Evolutionary conservation across 306 rosid species (phyloP).

Genomic region (Clitoria ternatea): DNA sequence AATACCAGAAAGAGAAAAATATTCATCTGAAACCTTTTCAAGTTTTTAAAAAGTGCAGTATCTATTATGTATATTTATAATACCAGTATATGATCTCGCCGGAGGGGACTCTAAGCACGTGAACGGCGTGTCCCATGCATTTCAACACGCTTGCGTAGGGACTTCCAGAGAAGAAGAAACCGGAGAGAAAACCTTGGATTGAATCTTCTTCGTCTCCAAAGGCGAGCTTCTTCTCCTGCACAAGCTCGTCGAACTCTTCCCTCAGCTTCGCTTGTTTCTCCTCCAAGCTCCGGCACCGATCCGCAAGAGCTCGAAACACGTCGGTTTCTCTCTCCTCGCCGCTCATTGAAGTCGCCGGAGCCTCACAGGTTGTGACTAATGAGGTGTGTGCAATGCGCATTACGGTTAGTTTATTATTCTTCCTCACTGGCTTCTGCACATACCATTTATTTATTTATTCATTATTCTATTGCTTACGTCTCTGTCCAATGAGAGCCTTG

Average conservation of each 20-base stretch:
- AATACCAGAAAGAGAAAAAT: neutral
- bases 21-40: neutral
- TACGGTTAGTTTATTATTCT: neutral
- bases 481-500: neutral
- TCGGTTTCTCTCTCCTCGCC: neutral
- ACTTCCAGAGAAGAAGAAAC: slow-evolving; percentile 34
- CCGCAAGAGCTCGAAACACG: slow-evolving; percentile 23
- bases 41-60: neutral
- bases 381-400: slow-evolving; percentile 33
- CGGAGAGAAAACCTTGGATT: slow-evolving; percentile 15
- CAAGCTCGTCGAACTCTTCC: slow-evolving; percentile 39
- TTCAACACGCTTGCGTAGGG: slow-evolving; percentile 51
- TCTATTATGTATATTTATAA: neutral
- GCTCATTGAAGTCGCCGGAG: slow-evolving; percentile 39
- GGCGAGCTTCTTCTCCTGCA: slow-evolving; percentile 12
- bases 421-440: neutral
- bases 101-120: slow-evolving; percentile 41
- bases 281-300: slow-evolving; percentile 57
- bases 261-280: slow-evolving; percentile 39
- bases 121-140: slow-evolving; percentile 62
- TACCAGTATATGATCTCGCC: slow-evolving; percentile 70
- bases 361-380: slow-evolving; percentile 13
- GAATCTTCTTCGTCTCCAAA: slow-evolving; percentile 13
- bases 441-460: neutral
- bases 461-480: neutral